These are phyloP conservation scores for Beauveria australis DNA, from an alignment of 2,329 filamentous ascomycete genomes.

Conservation along the genomic window DNA sequence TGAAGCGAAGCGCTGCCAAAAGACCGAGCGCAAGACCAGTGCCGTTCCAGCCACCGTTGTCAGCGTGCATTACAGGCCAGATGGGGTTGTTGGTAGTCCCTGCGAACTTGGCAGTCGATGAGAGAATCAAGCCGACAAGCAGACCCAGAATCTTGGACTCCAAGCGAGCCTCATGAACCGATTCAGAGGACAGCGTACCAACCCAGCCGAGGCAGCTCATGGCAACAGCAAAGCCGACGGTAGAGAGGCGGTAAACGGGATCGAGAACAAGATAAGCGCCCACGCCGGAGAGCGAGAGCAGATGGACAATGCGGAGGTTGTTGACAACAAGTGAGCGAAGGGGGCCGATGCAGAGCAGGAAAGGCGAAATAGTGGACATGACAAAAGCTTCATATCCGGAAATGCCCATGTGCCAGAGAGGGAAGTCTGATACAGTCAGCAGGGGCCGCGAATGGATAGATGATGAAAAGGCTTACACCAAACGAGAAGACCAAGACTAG, in stretches of 20 bases:
- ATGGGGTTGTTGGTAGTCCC: slow-evolving; percentile 93
- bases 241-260: slow-evolving; percentile 69
- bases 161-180: slow-evolving; percentile 63
- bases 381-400: slow-evolving; percentile 91
- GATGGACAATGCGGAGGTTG: slow-evolving; percentile 62
- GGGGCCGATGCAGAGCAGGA: slow-evolving; percentile 63
- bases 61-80: slow-evolving; percentile 87
- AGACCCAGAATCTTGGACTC: slow-evolving; percentile 78
- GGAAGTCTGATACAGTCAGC: slow-evolving; percentile 58
- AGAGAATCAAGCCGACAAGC: slow-evolving; percentile 72
- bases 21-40: slow-evolving; percentile 69
- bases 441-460: background rate
- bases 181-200: slow-evolving; percentile 71
- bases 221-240: slow-evolving; percentile 70
- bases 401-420: slow-evolving; percentile 98
- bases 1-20: slow-evolving; percentile 67
- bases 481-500: slow-evolving; percentile 77
- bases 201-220: slow-evolving; percentile 80
- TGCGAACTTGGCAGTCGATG: slow-evolving; percentile 83
- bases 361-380: slow-evolving; percentile 73
- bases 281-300: slow-evolving; percentile 71
- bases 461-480: slow-evolving; percentile 66
- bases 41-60: slow-evolving; percentile 89
- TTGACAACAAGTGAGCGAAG: slow-evolving; percentile 60
- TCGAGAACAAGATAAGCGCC: slow-evolving; percentile 68